Conservation (phyloP, 768 basidiomycete species). For the Auriscalpium microsporum region DNA sequence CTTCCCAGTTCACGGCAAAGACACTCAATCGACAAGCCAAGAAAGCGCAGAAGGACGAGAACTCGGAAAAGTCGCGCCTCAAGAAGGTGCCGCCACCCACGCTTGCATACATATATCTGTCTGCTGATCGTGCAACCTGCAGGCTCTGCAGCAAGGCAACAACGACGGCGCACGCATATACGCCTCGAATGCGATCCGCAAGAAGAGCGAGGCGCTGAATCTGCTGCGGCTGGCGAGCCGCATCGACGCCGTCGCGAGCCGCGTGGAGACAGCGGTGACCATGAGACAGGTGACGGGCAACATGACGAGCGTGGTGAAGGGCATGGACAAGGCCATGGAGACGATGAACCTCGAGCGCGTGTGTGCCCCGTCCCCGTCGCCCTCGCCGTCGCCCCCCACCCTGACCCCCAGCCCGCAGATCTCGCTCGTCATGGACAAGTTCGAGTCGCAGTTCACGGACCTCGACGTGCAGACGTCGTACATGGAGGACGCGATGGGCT, state of each 20-base stretch:
- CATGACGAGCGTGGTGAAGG: slow-evolving; percentile 93
- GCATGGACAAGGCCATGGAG: slow-evolving; percentile 99
- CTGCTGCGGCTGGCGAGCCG: slow-evolving; percentile 82
- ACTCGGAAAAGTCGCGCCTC: slow-evolving; percentile 74
- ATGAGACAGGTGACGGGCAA: slow-evolving; percentile 95
- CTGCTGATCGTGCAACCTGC: not conserved
- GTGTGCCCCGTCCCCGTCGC: slow-evolving; percentile 20
- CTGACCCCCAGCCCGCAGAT: slow-evolving; percentile 44
- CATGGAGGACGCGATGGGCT: slow-evolving; percentile 95
- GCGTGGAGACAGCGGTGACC: slow-evolving; percentile 97
- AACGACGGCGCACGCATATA: slow-evolving; percentile 96
- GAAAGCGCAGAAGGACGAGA: slow-evolving; percentile 96
- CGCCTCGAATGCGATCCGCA: slow-evolving; percentile 95
- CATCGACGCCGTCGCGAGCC: slow-evolving; percentile 92
- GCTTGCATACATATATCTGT: not conserved
- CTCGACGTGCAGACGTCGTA: slow-evolving; percentile 96
- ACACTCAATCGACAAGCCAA: slow-evolving; percentile 89
- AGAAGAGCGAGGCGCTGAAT: slow-evolving; percentile 93
- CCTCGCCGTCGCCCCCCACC: not conserved
- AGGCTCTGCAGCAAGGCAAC: slow-evolving; percentile 97
- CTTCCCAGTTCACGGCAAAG: slow-evolving; percentile 90
- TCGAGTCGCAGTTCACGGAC: slow-evolving; percentile 92
- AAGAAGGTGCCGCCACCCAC: slow-evolving; percentile 65
- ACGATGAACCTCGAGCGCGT: slow-evolving; percentile 98
- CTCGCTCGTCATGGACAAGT: slow-evolving; percentile 98